Evolutionary conservation across 257 asterid genomes (phyloP).

Genomic region (Rubia yunnanensis): DNA sequence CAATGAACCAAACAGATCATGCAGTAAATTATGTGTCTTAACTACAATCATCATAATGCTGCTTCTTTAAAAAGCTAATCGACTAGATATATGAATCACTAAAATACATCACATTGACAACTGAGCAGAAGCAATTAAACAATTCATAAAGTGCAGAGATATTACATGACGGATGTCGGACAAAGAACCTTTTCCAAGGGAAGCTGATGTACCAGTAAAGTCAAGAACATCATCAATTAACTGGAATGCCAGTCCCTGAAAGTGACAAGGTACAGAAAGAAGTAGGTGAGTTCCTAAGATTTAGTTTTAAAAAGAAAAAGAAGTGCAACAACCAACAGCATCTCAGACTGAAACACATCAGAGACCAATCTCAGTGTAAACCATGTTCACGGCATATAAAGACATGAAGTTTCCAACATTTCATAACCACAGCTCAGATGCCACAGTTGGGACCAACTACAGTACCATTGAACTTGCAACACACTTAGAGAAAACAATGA

Average conservation of each 20-base stretch:
- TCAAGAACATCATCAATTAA: conserved; percentile 90
- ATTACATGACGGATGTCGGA: conserved; percentile 95
- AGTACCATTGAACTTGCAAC: background rate
- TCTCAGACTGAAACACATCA: background rate
- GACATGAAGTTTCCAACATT: background rate
- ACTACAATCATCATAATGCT: background rate
- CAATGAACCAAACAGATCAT: background rate
- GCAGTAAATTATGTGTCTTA: background rate
- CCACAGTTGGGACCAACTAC: background rate
- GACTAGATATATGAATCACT: background rate
- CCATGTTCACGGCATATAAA: background rate
- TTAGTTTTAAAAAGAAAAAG: background rate
- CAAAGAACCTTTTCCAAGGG: conserved; percentile 93
- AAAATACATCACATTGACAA: background rate
- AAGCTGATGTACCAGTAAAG: conserved; percentile 82
- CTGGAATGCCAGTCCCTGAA: conserved; percentile 94
- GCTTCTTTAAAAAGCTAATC: background rate
- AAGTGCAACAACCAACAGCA: background rate
- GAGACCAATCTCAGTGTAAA: background rate
- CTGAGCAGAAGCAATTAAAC: background rate
- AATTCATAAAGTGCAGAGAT: conserved; percentile 9
- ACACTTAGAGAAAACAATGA: background rate
- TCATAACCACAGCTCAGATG: background rate
- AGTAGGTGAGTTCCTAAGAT: conserved; percentile 6
- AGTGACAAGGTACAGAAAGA: conserved; percentile 6